These are phyloP conservation scores for Thraustotheca clavata DNA, from an alignment of 352 stramenopile genomes.

Conservation along the genomic window DNA sequence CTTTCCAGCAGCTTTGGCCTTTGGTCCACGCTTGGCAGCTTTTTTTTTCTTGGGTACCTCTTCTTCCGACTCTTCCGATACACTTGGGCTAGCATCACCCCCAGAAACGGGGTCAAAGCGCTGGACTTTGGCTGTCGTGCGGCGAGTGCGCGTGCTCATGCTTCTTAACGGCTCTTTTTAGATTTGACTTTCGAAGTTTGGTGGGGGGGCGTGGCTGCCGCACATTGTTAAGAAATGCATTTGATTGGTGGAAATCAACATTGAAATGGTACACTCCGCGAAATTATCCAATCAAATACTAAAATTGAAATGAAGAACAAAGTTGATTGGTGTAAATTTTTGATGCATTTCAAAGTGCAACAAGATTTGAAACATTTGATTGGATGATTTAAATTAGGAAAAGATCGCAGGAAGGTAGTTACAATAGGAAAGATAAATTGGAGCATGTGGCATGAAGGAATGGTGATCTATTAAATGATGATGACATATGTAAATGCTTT, in stretches of 20 bases:
- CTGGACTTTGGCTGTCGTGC: slow-evolving; percentile 16
- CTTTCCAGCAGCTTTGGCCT: not conserved
- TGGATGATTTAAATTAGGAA: not conserved
- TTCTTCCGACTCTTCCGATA: not conserved
- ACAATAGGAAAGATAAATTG: too few relatives aligned
- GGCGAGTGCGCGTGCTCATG: slow-evolving; percentile 21
- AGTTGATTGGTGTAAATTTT: not conserved
- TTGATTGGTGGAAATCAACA: not conserved
- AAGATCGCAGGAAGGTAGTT: not conserved
- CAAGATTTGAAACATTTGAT: not conserved
- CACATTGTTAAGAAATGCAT: not conserved
- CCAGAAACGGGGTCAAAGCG: slow-evolving; percentile 14
- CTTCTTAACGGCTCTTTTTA: not conserved
- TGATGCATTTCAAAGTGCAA: not conserved
- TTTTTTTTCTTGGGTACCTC: slow-evolving; percentile 17
- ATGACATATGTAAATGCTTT: too few relatives aligned
- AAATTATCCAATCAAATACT: slow-evolving; percentile 6
- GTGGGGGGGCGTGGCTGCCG: not conserved
- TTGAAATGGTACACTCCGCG: not conserved
- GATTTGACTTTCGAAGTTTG: slow-evolving; percentile 8
- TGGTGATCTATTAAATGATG: too few relatives aligned
- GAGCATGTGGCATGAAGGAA: too few relatives aligned
- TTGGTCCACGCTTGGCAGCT: not conserved
- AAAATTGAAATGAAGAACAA: not conserved
- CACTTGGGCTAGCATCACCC: not conserved